Base-by-base conservation (phyloP, 805 yeast genomes). In the Saccharomycopsis capsularis region DNA sequence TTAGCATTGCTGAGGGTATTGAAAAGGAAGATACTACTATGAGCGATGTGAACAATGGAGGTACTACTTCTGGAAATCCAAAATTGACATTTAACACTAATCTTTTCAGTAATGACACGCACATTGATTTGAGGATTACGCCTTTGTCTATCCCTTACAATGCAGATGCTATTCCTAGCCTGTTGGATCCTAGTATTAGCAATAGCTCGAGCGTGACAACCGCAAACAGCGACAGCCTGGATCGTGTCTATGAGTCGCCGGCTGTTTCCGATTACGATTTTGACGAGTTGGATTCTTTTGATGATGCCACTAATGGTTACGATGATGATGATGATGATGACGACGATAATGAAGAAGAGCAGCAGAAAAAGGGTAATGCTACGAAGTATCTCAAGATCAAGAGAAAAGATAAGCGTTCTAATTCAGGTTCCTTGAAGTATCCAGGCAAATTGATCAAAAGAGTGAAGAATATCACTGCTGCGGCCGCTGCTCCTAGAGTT, bases 141-240 rank as follows among this genome's bases (percentile, higher is more conserved):
- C 73, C 73, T 56, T 63, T 75, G 54, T 68, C 69, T 27, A 48
- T 50, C 22, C 48, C 57, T 15, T 46, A 42, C 37, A 56, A 52
- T 47, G 36, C 56, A 27, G 58, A 55, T n/a, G 58, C 60, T 44
- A 48, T 60, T 9, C 5, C 27, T 24, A 18, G 9, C 23, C 25
- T 16, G 23, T 48, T 60, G 37, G 57, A 54, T 40, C 62, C 58
- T 24, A 61, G 62, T 54, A 82, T 84, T 52, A 91, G 91, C 4
- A 84, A 84, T 57, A 70, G 80, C 23, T 88, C 91, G 3, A 91
- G 91, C 0, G 91, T 84, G 1, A 80, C 90, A 15, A 88, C 88
- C 13, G 76, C 84, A 2, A 63, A 79, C 47, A 73, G 73, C 32
- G 42, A 51, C 22, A 56, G 58, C 13, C 59, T 30, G 37, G 58